Evolutionary conservation across 2,329 filamentous ascomycete genomes (phyloP).

Genomic region (Penicillium sp.): DNA sequence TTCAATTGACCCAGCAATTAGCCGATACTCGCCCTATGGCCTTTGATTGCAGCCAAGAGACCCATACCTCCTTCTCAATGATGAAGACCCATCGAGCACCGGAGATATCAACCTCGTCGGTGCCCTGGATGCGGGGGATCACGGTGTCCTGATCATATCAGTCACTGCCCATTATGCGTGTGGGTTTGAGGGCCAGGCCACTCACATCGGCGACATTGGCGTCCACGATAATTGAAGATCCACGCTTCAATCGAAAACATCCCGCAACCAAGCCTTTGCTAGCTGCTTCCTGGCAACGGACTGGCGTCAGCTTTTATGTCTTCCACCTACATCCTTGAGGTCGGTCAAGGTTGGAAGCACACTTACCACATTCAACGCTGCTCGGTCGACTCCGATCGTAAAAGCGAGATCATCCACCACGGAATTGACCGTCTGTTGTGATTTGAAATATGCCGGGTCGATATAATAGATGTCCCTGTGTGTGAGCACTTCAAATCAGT

Average conservation of each 20-base stretch:
- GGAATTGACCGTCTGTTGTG: conserved; percentile 59
- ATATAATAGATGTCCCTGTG: conserved; percentile 65
- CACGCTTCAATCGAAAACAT: conserved; percentile 30
- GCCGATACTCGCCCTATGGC: not conserved
- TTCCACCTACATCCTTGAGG: not conserved
- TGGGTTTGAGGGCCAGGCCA: not conserved
- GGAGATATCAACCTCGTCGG: conserved; percentile 49
- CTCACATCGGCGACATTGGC: conserved; percentile 41
- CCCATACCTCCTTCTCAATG: conserved; percentile 64
- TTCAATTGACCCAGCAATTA: conserved; percentile 26
- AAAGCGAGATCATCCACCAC: conserved; percentile 63
- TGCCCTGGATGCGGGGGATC: conserved; percentile 52
- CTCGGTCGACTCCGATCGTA: conserved; percentile 59
- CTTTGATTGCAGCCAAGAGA: not conserved
- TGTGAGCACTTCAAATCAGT: not conserved
- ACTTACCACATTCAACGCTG: conserved; percentile 59
- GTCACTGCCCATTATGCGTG: not conserved
- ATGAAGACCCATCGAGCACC: conserved; percentile 61
- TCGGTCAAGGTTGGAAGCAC: not conserved
- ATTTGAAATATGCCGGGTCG: conserved; percentile 61
- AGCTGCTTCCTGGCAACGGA: conserved; percentile 41
- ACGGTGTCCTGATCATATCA: conserved; percentile 51
- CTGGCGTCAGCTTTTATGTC: not conserved
- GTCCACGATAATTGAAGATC: conserved; percentile 35
- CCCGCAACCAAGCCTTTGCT: conserved; percentile 49